Evolutionary conservation across 148 eudicot genomes (phyloP), one percentile per base, ranked within the genome.

Genomic region (Selenicereus undatus): DNA sequence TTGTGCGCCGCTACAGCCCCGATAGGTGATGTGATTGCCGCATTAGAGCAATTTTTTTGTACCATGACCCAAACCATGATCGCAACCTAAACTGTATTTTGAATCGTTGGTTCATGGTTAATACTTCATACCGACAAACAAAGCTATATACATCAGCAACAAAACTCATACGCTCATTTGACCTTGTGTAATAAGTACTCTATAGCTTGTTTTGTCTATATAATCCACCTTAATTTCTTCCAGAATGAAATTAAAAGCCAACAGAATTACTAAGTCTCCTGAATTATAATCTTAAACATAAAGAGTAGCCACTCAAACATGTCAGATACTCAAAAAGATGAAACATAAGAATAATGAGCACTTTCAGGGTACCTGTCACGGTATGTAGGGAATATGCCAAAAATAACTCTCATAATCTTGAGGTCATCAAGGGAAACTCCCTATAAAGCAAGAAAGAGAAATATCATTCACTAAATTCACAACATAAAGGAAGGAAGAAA

Each of bases 311-410:
- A 22, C 21, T 69, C 72, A 69, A 69, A 39, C 16, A 43, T 43
- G 52, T 9, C 52, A 60, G 8, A n/a, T 21, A 75, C 72, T 76
- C 32, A 42, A 39, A 76, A 69, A 26, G 17, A 70, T 56, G 29
- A 58, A 60, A 70, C 56, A 52, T 4, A 76, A 29, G 30, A 45
- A 60, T 8, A 50, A 56, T 16, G 16, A 24, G 27, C 48, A 62
- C 73, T 11, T 75, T 6, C 21, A 24, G 36, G 36, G 75, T 81
- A 93, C 99, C 99, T 96, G 93, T 94, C 95, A 82, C 99, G 90
- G 54, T 91, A 96, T 62, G 99, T 96, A 74, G 99, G 99, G 81
- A 96, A 96, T 74, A 96, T 96, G 80, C 99, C 99, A 85, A 66
- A 96, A 75, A 93, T 87, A 80, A 96, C 98, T 88, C 99, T 92